Evolutionary conservation across 2,329 filamentous ascomycete species (phyloP), one percentile per base, ranked within the genome.

Genomic region (Stachybotrys echinatus): DNA sequence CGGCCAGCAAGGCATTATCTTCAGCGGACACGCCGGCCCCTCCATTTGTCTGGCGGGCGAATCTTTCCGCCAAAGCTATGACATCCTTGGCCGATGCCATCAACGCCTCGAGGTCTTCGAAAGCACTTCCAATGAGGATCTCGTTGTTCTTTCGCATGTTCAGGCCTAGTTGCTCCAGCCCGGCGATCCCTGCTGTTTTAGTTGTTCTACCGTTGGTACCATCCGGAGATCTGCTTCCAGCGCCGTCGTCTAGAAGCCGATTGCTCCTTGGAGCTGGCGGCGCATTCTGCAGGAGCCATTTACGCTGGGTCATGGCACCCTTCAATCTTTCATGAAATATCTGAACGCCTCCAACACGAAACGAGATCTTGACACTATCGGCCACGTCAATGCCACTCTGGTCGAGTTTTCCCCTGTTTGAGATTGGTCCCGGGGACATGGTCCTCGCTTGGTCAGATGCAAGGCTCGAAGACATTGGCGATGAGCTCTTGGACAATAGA

Each of bases 61-160:
- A 92, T 17, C 84, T 84, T 67, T 97, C 92, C 1, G 94, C 94
- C 40, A 99, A 83, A 5, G 91, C 90, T 47, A 97, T 87, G 45
- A 99, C 90, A 64, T 99, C 90, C 65, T 97, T 96, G 5, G 94
- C 94, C 4, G 92, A 96, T 3, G 92, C 90, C 92, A 97, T 99
- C 37, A 99, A 76, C 4, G 94, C 92, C 65, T 97, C 92, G 0
- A 99, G 80, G 62, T 99, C 94, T 65, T 96, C 92, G 61, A 99
- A 99, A 0, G 94, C 92, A 56, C 83, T 91, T 22, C 92, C 92
- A 55, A 99, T 96, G 46, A 96, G 85, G 10, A 90, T 72, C 67
- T 96, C 91, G 59, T 96, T 97, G 66, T 95, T 96, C 71, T 89
- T 92, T 50, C 90, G 87, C 62, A 91, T 82, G 58, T 92, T 89